Conservation (phyloP, 148 eudicot genomes). For the Diospyros lotus region DNA sequence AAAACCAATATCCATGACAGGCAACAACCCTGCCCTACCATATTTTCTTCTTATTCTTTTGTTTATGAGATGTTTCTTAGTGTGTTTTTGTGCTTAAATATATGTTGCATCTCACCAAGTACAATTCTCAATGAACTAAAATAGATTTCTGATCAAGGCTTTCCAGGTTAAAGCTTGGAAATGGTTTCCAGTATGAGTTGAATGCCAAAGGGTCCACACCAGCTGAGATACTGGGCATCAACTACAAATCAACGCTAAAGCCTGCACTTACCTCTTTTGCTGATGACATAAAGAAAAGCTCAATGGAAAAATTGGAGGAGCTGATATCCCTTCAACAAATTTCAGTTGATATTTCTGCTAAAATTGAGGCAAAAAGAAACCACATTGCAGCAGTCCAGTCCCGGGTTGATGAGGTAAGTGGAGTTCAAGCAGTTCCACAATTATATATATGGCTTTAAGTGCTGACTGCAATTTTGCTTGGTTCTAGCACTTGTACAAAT, state of each 20-base stretch:
- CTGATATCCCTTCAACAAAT: no score
- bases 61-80: no score
- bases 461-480: no score
- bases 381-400: no score
- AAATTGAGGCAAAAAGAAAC: no score
- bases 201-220: constrained; percentile 66
- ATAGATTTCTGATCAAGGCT: constrained; percentile 6
- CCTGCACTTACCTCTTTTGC: constrained; percentile 37
- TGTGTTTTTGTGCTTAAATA: background rate
- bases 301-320: no score
- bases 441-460: no score
- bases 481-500: no score
- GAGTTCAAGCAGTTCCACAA: no score
- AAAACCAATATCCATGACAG: background rate
- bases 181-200: constrained; percentile 57
- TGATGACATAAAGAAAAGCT: no score
- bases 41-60: background rate
- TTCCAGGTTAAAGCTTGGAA: constrained; percentile 74
- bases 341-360: no score
- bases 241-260: constrained; percentile 69
- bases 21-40: background rate
- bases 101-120: background rate
- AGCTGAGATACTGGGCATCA: constrained; percentile 68
- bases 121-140: background rate
- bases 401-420: no score